Percentiles rank a stretch among this genome's conserved stretches.
Conservation (phyloP, 2,329 filamentous ascomycete genomes). For the Cyphellophora attinorum region DNA sequence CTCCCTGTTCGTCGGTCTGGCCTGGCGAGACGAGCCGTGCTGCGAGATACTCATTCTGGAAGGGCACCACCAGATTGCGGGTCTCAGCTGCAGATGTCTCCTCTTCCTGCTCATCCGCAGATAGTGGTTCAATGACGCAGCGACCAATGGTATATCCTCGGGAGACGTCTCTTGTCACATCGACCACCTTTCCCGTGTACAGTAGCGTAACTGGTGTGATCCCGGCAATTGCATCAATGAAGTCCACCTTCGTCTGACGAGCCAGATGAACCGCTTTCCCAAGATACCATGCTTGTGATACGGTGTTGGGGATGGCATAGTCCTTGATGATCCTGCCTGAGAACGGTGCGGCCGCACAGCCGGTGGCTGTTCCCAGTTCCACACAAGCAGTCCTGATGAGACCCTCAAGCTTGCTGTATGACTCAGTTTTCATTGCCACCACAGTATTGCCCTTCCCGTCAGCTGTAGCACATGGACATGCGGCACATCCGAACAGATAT, state of each 20-base stretch:
- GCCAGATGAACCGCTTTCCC: slow-evolving; percentile 21
- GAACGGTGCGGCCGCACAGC: slow-evolving; percentile 16
- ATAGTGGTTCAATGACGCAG: slow-evolving; percentile 21
- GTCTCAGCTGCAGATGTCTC: slow-evolving; percentile 4
- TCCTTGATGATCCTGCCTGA: slow-evolving; percentile 17
- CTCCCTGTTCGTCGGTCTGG: slow-evolving; percentile 1
- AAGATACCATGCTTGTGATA: slow-evolving; percentile 24
- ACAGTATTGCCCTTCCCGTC: slow-evolving; percentile 34
- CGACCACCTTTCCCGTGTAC: slow-evolving; percentile 37
- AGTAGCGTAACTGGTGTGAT: slow-evolving; percentile 25
- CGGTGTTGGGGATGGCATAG: slow-evolving; percentile 21
- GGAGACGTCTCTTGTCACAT: slow-evolving; percentile 29
- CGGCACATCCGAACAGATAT: slow-evolving; percentile 31
- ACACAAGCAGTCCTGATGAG: slow-evolving; percentile 20
- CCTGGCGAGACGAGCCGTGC: slow-evolving; percentile 15
- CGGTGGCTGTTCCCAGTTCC: slow-evolving; percentile 20
- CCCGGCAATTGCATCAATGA: slow-evolving; percentile 33
- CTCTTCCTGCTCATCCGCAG: slow-evolving; percentile 16
- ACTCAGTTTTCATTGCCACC: slow-evolving; percentile 20
- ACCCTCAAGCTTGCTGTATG: slow-evolving; percentile 18
- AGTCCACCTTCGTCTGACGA: slow-evolving; percentile 20
- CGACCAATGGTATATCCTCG: slow-evolving; percentile 30
- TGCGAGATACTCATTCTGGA: slow-evolving; percentile 24
- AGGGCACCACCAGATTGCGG: slow-evolving; percentile 17
- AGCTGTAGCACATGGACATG: slow-evolving; percentile 27